Conservation (phyloP, 1,139 yeast genomes). For the Candida sp. region DNA sequence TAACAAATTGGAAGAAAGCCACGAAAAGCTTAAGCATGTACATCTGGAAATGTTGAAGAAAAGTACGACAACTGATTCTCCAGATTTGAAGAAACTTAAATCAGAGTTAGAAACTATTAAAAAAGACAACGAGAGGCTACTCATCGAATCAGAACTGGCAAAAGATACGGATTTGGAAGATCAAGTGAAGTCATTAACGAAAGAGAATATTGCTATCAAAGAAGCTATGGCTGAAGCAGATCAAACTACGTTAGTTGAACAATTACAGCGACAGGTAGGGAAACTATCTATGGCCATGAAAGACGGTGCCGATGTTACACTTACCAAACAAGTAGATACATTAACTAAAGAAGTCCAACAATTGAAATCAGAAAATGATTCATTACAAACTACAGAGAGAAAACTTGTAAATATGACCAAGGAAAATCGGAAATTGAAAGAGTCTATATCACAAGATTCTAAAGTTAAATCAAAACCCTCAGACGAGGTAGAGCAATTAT, state of each 20-base stretch:
- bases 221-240: background rate
- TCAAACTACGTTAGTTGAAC: background rate
- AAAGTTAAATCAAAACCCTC: background rate
- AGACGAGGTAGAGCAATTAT: background rate
- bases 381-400: background rate
- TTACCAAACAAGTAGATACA: background rate
- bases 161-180: conserved; percentile 2
- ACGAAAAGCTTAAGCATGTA: background rate
- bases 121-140: background rate
- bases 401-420: background rate
- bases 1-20: background rate
- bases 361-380: background rate
- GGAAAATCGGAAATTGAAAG: background rate
- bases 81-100: background rate
- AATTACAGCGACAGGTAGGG: background rate
- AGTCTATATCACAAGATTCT: background rate
- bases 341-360: background rate
- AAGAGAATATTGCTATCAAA: background rate
- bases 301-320: background rate
- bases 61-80: background rate
- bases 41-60: background rate
- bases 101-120: background rate
- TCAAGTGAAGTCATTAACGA: conserved; percentile 3
- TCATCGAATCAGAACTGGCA: background rate
- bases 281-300: background rate